Evolutionary conservation across 441 rosid species (phyloP).

Genomic region (Pelargonium fulgidum): DNA sequence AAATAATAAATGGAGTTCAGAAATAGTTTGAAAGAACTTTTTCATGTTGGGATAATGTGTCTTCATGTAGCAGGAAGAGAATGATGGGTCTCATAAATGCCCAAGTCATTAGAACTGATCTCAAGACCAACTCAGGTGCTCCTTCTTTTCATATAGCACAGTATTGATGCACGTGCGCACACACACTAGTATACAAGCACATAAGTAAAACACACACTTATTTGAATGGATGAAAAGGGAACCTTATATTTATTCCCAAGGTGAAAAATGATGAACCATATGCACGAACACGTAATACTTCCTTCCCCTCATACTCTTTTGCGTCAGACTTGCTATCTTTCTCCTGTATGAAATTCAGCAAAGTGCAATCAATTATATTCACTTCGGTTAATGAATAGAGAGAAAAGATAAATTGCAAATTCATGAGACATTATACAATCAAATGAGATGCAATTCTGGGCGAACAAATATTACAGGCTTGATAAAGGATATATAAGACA

Average conservation of each 20-base stretch:
- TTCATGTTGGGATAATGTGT: constrained; percentile 2
- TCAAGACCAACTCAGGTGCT: background rate
- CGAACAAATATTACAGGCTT: no score
- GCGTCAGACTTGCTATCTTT: constrained; percentile 38
- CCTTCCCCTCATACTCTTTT: constrained; percentile 52
- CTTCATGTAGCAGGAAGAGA: background rate
- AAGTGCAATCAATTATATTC: background rate
- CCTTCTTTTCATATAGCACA: background rate
- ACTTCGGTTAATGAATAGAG: no score
- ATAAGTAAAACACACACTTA: background rate
- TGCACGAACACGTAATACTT: constrained; percentile 71
- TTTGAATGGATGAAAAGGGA: constrained; percentile 12
- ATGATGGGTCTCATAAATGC: background rate
- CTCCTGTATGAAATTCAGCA: constrained; percentile 34
- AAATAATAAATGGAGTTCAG: background rate
- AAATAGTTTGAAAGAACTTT: background rate
- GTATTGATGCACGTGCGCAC: background rate
- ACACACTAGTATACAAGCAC: background rate
- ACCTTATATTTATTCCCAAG: constrained; percentile 92
- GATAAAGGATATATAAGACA: no score
- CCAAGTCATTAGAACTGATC: background rate
- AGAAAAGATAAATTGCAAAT: no score
- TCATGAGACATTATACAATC: no score
- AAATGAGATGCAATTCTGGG: no score
- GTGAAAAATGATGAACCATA: constrained; percentile 82